phyloP scores from a whole-genome alignment of 352 stramenopile genomes.

The Peronospora belbahrii region DNA sequence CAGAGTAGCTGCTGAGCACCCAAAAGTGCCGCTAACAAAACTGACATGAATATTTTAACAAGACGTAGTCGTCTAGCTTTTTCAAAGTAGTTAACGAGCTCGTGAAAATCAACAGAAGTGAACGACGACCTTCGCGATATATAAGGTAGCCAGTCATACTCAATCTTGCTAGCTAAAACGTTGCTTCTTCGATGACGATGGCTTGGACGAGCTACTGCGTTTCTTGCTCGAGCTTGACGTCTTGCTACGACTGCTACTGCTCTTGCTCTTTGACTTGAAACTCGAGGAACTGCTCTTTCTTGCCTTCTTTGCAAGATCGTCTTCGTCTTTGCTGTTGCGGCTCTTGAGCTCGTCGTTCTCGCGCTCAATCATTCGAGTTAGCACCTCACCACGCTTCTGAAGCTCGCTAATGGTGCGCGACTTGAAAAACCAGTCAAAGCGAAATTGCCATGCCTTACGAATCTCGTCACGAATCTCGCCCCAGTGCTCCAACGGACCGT shows the following conservation, averaged over 20 bases:
- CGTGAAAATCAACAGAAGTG: constrained; percentile 23
- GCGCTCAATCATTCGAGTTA: constrained; percentile 93
- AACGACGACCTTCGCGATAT: constrained; percentile 10
- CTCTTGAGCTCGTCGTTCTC: constrained; percentile 87
- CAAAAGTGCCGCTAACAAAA: no score
- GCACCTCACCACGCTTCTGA: constrained; percentile 92
- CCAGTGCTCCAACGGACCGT: constrained; percentile 93
- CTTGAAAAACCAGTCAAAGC: constrained; percentile 99
- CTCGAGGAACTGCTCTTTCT: constrained; percentile 60
- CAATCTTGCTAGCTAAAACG: constrained; percentile 42
- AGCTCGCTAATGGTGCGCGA: constrained; percentile 95
- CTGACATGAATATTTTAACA: constrained; percentile 2
- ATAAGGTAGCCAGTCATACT: not conserved
- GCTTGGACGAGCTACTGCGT: constrained; percentile 52
- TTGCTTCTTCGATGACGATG: constrained; percentile 63
- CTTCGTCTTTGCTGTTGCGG: constrained; percentile 64
- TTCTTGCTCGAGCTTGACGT: constrained; percentile 67
- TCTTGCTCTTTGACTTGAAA: constrained; percentile 55
- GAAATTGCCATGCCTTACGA: constrained; percentile 96
- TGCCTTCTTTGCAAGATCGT: constrained; percentile 72
- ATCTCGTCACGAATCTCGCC: constrained; percentile 97
- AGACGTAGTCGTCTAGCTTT: no score
- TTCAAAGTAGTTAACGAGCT: constrained; percentile 8
- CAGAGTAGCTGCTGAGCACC: no score
- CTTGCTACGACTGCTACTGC: constrained; percentile 40